Percentiles rank a stretch among this genome's conserved stretches.
Conservation (phyloP, 2,329 filamentous ascomycete species). For the Colletotrichum theobromicola region DNA sequence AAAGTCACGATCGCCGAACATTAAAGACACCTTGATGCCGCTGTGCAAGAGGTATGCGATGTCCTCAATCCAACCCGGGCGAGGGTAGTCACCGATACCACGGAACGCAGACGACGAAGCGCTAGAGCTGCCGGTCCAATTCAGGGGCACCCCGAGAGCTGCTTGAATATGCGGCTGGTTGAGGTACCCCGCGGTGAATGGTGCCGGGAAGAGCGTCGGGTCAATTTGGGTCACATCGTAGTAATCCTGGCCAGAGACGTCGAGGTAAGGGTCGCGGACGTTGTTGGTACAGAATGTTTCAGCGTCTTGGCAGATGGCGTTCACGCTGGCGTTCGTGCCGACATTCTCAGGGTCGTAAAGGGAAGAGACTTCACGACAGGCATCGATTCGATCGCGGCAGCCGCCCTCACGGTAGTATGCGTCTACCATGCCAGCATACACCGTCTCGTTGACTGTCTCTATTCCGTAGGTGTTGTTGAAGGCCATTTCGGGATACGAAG, state of each 20-base stretch:
- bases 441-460: constrained; percentile 33
- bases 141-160: constrained; percentile 67
- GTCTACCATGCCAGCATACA: constrained; percentile 33
- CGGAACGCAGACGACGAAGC: constrained; percentile 11
- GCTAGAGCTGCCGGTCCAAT: constrained; percentile 44
- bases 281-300: constrained; percentile 15
- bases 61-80: constrained; percentile 45
- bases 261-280: constrained; percentile 19
- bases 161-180: constrained; percentile 48
- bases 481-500: constrained; percentile 36
- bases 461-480: constrained; percentile 37
- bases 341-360: constrained; percentile 23
- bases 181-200: constrained; percentile 20
- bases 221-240: constrained; percentile 26
- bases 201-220: constrained; percentile 21
- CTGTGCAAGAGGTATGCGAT: constrained; percentile 47
- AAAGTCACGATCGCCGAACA: constrained; percentile 58
- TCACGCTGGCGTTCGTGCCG: constrained; percentile 31
- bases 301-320: constrained; percentile 13
- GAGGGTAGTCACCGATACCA: constrained; percentile 36
- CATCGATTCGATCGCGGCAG: constrained; percentile 57
- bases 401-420: constrained; percentile 40
- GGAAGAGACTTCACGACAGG: constrained; percentile 50
- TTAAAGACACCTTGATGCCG: constrained; percentile 64
- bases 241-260: constrained; percentile 10